Conservation (phyloP, 106 monocot species). For the Acanthochlamys bracteata region DNA sequence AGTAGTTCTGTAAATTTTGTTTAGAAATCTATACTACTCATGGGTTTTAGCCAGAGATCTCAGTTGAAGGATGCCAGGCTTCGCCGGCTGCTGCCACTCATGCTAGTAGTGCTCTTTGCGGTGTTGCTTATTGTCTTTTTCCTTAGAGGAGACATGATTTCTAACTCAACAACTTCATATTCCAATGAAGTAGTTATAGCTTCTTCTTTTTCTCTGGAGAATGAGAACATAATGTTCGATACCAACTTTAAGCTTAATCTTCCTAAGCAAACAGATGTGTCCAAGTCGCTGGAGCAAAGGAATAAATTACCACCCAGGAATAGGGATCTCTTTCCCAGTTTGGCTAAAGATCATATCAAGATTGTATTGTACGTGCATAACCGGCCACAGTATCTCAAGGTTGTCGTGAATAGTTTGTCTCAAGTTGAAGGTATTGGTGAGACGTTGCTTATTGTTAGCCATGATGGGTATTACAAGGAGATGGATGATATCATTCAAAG, state of each 20-base stretch:
- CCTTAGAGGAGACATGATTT: not conserved
- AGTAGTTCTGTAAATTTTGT: not conserved
- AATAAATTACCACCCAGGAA: not conserved
- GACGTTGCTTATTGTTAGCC: constrained; percentile 87
- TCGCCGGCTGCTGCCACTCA: constrained; percentile 18
- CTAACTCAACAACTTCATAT: not conserved
- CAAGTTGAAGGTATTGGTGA: constrained; percentile 74
- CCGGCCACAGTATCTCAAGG: constrained; percentile 77
- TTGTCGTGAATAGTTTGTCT: constrained; percentile 63
- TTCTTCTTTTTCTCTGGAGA: not conserved
- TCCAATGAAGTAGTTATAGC: not conserved
- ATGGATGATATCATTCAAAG: constrained; percentile 79
- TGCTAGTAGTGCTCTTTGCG: constrained; percentile 10
- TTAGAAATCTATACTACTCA: not conserved
- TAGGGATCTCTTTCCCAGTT: not conserved
- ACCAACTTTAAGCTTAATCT: not conserved
- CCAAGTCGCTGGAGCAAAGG: not conserved
- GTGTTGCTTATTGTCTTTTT: constrained; percentile 10
- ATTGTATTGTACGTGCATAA: constrained; percentile 92
- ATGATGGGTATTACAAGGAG: constrained; percentile 81
- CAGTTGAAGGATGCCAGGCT: constrained; percentile 22
- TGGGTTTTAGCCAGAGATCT: constrained; percentile 39
- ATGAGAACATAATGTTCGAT: not conserved
- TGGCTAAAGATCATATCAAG: constrained; percentile 60
- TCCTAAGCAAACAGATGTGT: not conserved